Percentiles rank a stretch among this genome's conserved stretches.
Conservation (phyloP, 371 early-diverging fungal genomes). For the Catenaria anguillulae region DNA sequence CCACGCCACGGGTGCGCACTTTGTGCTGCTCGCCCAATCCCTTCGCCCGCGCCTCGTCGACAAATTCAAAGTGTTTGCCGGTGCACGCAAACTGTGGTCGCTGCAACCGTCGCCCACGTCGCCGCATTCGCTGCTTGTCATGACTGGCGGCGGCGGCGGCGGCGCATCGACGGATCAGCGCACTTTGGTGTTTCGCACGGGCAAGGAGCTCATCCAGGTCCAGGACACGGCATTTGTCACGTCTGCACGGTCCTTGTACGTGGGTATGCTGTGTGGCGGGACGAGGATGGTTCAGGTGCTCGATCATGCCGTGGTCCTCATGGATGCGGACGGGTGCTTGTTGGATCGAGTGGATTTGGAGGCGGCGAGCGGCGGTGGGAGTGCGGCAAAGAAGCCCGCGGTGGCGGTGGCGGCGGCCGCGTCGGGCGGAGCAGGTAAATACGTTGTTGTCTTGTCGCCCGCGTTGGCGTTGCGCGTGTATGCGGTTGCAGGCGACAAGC, state of each 20-base stretch:
- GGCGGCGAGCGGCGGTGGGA: too few species aligned
- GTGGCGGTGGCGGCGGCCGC: constrained; percentile 5
- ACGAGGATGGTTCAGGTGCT: constrained; percentile 67
- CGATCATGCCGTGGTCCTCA: constrained; percentile 46
- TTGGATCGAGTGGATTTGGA: background rate
- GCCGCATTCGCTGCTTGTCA: constrained; percentile 11
- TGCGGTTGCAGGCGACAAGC: constrained; percentile 13
- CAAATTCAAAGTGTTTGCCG: too few species aligned
- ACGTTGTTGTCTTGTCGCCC: constrained; percentile 17
- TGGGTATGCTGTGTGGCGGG: constrained; percentile 44
- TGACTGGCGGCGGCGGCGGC: too few species aligned
- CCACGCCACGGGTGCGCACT: background rate
- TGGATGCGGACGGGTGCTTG: constrained; percentile 27
- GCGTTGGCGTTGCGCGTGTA: constrained; percentile 11
- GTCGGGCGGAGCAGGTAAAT: constrained; percentile 9
- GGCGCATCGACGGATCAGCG: constrained; percentile 9
- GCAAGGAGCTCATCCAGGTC: constrained; percentile 70
- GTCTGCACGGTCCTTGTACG: constrained; percentile 56
- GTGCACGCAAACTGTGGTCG: constrained; percentile 30
- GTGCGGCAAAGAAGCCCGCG: too few species aligned
- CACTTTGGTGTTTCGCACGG: constrained; percentile 46
- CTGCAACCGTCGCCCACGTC: constrained; percentile 13
- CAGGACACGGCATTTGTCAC: constrained; percentile 57
- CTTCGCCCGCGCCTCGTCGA: constrained; percentile 58
- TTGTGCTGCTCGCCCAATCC: constrained; percentile 23